These are phyloP conservation scores for Wolfiporia cocos DNA, from an alignment of 1,284 basidiomycete species.

Conservation along the genomic window DNA sequence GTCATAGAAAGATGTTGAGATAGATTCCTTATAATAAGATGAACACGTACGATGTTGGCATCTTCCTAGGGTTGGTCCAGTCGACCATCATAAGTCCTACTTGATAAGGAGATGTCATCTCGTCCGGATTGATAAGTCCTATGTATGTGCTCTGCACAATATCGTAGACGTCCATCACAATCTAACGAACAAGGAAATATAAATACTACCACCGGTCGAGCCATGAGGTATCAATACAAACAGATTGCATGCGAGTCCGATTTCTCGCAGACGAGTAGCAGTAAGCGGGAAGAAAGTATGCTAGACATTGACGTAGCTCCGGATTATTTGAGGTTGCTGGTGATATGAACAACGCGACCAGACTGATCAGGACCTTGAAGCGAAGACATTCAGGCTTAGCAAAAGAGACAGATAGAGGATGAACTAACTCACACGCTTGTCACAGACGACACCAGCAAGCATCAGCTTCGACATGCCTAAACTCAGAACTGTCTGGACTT, in stretches of 20 bases:
- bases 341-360: conserved; percentile 81
- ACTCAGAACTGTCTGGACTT: conserved; percentile 71
- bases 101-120: conserved; percentile 77
- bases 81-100: conserved; percentile 81
- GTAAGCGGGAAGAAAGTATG: conserved; percentile 92
- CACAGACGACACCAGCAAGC: conserved; percentile 72
- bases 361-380: conserved; percentile 64
- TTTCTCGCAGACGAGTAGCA: conserved; percentile 79
- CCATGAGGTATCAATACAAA: conserved; percentile 24
- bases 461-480: conserved; percentile 87
- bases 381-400: background rate
- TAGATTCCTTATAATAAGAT: conserved; percentile 1
- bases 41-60: conserved; percentile 39
- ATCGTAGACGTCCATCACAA: conserved; percentile 68
- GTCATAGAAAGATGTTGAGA: conserved; percentile 20
- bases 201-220: background rate
- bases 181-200: conserved; percentile 34
- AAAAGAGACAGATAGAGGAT: conserved; percentile 1
- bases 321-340: conserved; percentile 81
- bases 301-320: conserved; percentile 83
- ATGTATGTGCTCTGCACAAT: conserved; percentile 61
- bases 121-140: conserved; percentile 64
- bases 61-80: conserved; percentile 87
- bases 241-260: conserved; percentile 71
- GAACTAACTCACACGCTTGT: conserved; percentile 49